These are phyloP conservation scores for Pilaira anomala DNA, from an alignment of 192 early-diverging fungal genomes.

Conservation along the genomic window DNA sequence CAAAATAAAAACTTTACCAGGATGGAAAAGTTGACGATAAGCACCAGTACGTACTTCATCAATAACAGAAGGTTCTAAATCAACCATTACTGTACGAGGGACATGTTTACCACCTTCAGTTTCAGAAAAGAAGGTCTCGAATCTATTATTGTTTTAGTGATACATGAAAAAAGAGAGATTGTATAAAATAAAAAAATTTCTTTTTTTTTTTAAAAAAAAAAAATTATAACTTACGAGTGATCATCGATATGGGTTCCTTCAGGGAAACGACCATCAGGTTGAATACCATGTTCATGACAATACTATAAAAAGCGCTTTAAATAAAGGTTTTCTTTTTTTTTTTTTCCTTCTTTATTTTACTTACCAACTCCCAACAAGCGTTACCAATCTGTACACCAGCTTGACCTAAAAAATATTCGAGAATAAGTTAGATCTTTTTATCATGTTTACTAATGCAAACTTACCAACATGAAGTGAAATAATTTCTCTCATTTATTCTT, in stretches of 20 bases:
- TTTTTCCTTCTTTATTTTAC: not conserved
- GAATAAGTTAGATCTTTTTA: not conserved
- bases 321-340: not conserved
- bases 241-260: conserved; percentile 14
- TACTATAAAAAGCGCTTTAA: conserved; percentile 34
- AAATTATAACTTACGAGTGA: conserved; percentile 17
- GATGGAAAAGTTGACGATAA: conserved; percentile 82
- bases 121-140: conserved; percentile 99
- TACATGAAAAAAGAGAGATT: too few relatives aligned
- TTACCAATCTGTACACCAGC: conserved; percentile 99
- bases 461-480: conserved; percentile 74
- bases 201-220: too few relatives aligned
- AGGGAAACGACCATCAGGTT: conserved; percentile 83
- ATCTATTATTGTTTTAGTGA: conserved; percentile 31
- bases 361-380: conserved; percentile 96
- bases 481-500: conserved; percentile 71
- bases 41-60: conserved; percentile 98
- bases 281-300: conserved; percentile 95
- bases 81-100: conserved; percentile 98
- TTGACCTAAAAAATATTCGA: conserved; percentile 39
- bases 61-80: conserved; percentile 92
- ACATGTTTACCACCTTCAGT: conserved; percentile 99
- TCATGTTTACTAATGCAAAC: not conserved
- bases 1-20: conserved; percentile 28
- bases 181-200: too few relatives aligned